Evolutionary conservation across 768 basidiomycete species (phyloP).

Genomic region (Russula sp.): DNA sequence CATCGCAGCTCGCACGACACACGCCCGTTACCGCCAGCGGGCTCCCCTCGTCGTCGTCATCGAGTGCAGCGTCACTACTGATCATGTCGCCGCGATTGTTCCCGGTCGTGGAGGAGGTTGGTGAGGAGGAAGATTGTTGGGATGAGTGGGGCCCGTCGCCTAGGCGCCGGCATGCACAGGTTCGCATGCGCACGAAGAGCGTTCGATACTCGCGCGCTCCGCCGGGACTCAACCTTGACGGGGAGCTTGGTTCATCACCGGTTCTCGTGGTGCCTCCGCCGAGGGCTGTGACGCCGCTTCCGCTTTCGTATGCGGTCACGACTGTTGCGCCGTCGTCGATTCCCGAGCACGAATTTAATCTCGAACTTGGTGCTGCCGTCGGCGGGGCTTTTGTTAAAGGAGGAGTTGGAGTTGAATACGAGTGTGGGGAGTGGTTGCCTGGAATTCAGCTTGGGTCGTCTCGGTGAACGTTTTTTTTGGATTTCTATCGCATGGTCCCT

Average conservation of each 20-base stretch:
- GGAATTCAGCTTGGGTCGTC: constrained; percentile 16
- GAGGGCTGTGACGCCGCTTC: constrained; percentile 16
- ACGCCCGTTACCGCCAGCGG: constrained; percentile 24
- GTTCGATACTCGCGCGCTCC: constrained; percentile 19
- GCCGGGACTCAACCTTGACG: constrained; percentile 6
- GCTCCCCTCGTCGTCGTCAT: no score
- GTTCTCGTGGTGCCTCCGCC: constrained; percentile 19
- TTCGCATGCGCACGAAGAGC: constrained; percentile 25
- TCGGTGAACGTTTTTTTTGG: not conserved
- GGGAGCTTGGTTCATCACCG: constrained; percentile 7
- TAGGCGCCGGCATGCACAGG: constrained; percentile 10
- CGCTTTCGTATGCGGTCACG: constrained; percentile 15
- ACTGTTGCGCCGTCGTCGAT: constrained; percentile 19
- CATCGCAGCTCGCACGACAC: constrained; percentile 41
- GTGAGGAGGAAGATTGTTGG: constrained; percentile 26
- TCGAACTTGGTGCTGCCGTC: constrained; percentile 25
- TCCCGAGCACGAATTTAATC: constrained; percentile 23
- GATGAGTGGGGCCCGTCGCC: constrained; percentile 13
- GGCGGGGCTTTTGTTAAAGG: not conserved
- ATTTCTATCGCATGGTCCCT: constrained; percentile 6
- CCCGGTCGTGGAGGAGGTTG: constrained; percentile 29
- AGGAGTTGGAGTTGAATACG: constrained; percentile 8
- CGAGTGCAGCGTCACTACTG: no score
- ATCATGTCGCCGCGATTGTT: constrained; percentile 23
- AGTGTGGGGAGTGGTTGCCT: constrained; percentile 21